Evolutionary conservation across 2,329 filamentous ascomycete genomes (phyloP).

Genomic region (Penicillium sp.): DNA sequence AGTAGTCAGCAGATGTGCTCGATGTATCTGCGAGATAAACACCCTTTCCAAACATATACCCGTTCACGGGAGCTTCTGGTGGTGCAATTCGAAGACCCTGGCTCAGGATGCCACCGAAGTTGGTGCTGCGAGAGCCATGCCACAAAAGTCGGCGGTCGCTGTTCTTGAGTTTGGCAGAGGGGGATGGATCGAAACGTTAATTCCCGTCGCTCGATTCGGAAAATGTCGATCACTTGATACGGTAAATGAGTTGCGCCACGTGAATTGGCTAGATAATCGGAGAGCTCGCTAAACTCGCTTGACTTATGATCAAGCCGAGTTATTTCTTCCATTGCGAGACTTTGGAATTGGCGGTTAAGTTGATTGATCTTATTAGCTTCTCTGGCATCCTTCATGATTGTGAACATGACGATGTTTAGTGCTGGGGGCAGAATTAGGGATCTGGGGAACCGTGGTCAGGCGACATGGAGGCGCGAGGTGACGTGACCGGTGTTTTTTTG

Average conservation of each 20-base stretch:
- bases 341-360: constrained; percentile 67
- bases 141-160: constrained; percentile 72
- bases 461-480: no score
- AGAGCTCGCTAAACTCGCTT: constrained; percentile 61
- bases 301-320: constrained; percentile 56
- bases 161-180: constrained; percentile 49
- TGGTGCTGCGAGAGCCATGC: constrained; percentile 79
- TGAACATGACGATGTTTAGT: no score
- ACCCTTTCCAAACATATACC: no score
- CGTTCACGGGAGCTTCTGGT: constrained; percentile 65
- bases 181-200: constrained; percentile 59
- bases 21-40: no score
- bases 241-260: constrained; percentile 61
- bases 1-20: no score
- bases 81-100: constrained; percentile 89
- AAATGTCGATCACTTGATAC: constrained; percentile 63
- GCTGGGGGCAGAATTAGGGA: no score
- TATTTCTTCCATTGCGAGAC: constrained; percentile 71
- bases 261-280: constrained; percentile 62
- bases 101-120: constrained; percentile 79
- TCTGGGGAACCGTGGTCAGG: no score
- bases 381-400: constrained; percentile 64
- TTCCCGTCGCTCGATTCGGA: constrained; percentile 73
- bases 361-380: constrained; percentile 53
- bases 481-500: no score